Evolutionary conservation across 805 yeast species (phyloP).

Genomic region (Metschnikowia proteae): DNA sequence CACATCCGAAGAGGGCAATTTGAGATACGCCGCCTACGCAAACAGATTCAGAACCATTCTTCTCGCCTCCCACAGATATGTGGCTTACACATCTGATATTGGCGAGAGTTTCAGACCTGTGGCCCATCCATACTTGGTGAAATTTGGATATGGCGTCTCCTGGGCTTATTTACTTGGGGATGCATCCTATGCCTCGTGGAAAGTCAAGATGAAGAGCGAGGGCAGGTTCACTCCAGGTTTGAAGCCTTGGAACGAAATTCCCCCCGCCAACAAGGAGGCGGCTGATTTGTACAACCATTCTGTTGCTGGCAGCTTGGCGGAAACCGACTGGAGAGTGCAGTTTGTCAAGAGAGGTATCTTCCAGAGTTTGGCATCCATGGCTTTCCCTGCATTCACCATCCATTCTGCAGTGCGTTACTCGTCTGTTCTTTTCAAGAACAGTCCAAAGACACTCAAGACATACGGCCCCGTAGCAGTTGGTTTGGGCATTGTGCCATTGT

Average conservation of each 20-base stretch:
- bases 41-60: constrained; percentile 68
- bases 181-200: constrained; percentile 71
- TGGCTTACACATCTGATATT: constrained; percentile 82
- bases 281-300: constrained; percentile 28
- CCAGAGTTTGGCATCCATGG: constrained; percentile 83
- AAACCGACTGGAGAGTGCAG: constrained; percentile 64
- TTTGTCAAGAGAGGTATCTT: constrained; percentile 71
- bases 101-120: constrained; percentile 86
- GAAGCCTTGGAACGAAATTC: constrained; percentile 60
- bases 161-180: constrained; percentile 78
- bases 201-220: constrained; percentile 58
- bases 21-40: constrained; percentile 83
- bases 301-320: constrained; percentile 28
- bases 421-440: constrained; percentile 56
- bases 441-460: constrained; percentile 45
- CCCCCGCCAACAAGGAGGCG: constrained; percentile 35
- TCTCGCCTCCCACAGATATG: constrained; percentile 71
- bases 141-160: constrained; percentile 64
- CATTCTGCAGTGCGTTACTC: constrained; percentile 73
- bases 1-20: constrained; percentile 21
- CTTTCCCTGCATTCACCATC: constrained; percentile 80
- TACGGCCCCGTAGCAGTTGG: constrained; percentile 83
- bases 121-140: constrained; percentile 65
- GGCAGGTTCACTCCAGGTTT: constrained; percentile 59
- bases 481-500: constrained; percentile 67